Conservation (phyloP, 2,329 filamentous ascomycete genomes). For the Aphanoascus verrucosus region DNA sequence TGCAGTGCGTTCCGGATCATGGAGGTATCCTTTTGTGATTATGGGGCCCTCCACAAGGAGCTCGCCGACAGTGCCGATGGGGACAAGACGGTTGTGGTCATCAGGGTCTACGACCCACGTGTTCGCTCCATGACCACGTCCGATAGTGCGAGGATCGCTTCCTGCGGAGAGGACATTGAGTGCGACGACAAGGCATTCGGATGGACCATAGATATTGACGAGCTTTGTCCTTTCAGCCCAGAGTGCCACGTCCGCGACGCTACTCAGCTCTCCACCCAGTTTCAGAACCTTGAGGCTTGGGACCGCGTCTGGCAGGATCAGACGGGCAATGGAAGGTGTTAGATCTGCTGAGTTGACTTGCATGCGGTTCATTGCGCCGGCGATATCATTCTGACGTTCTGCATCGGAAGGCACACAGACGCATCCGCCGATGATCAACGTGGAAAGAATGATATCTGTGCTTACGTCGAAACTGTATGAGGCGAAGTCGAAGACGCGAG, state of each 20-base stretch:
- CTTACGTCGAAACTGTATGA: conserved; percentile 83
- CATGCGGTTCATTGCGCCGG: not conserved
- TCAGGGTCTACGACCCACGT: conserved; percentile 20
- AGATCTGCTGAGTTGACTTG: conserved; percentile 42
- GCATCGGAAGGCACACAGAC: conserved; percentile 35
- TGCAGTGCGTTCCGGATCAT: conserved; percentile 15
- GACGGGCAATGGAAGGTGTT: conserved; percentile 45
- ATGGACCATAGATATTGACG: conserved; percentile 28
- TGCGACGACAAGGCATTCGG: conserved; percentile 11
- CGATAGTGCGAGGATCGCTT: conserved; percentile 18
- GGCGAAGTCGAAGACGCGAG: conserved; percentile 62
- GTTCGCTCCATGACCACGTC: conserved; percentile 8
- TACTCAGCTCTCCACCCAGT: conserved; percentile 22
- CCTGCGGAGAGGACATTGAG: conserved; percentile 28
- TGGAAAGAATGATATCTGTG: conserved; percentile 68
- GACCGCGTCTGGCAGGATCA: conserved; percentile 30
- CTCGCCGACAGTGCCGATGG: conserved; percentile 33
- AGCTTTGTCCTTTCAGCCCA: conserved; percentile 26
- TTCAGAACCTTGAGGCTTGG: conserved; percentile 30
- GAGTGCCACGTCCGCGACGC: conserved; percentile 18
- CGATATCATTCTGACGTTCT: conserved; percentile 32
- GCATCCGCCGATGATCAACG: conserved; percentile 27
- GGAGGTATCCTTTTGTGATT: conserved; percentile 30
- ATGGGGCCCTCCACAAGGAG: conserved; percentile 31
- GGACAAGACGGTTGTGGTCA: conserved; percentile 16